phyloP scores from a whole-genome alignment of 768 basidiomycete genomes.

The Hemileccinum rubropunctum region DNA sequence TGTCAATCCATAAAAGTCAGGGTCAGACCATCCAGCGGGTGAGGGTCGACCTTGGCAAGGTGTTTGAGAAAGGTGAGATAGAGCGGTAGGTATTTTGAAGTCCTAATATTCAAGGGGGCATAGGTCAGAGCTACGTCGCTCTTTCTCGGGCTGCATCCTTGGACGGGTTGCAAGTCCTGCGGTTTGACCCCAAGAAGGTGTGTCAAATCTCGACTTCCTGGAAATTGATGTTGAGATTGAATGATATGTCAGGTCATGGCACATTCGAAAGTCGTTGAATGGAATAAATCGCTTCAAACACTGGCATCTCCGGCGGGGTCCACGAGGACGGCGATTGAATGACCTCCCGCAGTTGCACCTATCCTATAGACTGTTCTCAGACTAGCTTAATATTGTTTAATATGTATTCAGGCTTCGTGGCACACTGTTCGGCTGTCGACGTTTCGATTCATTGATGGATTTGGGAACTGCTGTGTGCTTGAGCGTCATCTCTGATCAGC shows the following conservation, averaged over 20 bases:
- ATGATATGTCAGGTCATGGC: slow-evolving; percentile 36
- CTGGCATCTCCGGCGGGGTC: background rate
- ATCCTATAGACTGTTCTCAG: background rate
- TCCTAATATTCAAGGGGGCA: background rate
- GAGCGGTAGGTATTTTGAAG: no score
- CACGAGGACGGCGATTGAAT: background rate
- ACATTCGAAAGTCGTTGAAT: slow-evolving; percentile 43
- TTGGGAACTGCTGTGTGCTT: no score
- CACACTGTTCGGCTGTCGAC: no score
- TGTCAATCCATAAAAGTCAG: slow-evolving; percentile 77
- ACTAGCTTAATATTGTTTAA: slow-evolving; percentile 3
- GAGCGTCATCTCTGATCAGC: no score
- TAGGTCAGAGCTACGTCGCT: slow-evolving; percentile 49
- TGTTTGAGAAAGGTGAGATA: slow-evolving; percentile 56
- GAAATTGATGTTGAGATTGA: background rate
- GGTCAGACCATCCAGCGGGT: slow-evolving; percentile 70
- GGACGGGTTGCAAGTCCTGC: slow-evolving; percentile 52
- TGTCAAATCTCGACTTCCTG: background rate
- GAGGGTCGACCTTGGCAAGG: slow-evolving; percentile 59
- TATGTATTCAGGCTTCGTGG: no score
- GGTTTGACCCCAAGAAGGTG: slow-evolving; percentile 53
- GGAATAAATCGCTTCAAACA: slow-evolving; percentile 34
- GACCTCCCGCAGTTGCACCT: background rate
- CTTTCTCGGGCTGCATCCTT: slow-evolving; percentile 52
- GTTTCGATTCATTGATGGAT: no score